phyloP scores from a whole-genome alignment of 352 stramenopile species.

The Thraustotheca clavata region DNA sequence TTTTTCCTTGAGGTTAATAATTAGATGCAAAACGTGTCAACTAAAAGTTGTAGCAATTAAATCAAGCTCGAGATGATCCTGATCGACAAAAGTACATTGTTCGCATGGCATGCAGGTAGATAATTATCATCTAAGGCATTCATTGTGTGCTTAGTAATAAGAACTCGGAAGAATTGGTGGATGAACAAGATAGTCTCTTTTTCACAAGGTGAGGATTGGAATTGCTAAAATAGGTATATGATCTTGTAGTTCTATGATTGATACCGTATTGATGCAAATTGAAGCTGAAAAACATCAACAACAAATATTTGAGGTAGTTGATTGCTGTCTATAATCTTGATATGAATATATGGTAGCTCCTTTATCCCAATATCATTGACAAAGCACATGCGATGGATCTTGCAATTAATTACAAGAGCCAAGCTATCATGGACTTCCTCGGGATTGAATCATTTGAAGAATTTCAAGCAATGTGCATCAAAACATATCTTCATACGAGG shows the following conservation, averaged over 20 bases:
- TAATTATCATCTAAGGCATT: not conserved
- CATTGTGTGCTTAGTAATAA: not conserved
- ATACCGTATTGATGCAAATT: not conserved
- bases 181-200: not conserved
- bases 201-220: constrained; percentile 1
- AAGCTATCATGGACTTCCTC: not conserved
- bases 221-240: not conserved
- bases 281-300: constrained; percentile 4
- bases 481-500: not conserved
- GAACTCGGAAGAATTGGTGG: not conserved
- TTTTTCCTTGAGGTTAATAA: not conserved
- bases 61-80: not conserved
- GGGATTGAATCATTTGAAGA: not conserved
- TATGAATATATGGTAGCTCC: not conserved
- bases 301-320: not conserved
- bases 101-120: constrained; percentile 4
- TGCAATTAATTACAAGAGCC: not conserved
- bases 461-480: not conserved
- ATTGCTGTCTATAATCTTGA: not conserved
- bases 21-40: not conserved
- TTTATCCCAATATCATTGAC: constrained; percentile 1
- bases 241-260: not conserved
- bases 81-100: constrained; percentile 5
- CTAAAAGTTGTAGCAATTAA: not conserved
- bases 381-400: not conserved